Conservation (phyloP, 1,139 yeast genomes). For the Kodamaea sp. region DNA sequence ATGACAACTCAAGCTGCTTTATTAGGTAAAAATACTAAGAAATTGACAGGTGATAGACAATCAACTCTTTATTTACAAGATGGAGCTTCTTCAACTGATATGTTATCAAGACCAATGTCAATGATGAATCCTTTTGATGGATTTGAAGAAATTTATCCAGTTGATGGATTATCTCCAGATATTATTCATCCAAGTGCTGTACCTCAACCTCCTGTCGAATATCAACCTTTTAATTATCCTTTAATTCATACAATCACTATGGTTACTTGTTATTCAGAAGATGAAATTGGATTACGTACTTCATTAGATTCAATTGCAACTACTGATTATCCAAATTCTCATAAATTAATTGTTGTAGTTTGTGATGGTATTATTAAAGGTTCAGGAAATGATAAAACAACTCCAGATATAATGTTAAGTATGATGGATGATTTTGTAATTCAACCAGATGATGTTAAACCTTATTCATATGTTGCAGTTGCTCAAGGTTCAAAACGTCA, state of each 20-base stretch:
- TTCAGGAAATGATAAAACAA: slow-evolving; percentile 78
- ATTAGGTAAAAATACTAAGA: slow-evolving; percentile 20
- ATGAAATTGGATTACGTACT: slow-evolving; percentile 76
- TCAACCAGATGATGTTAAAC: slow-evolving; percentile 68
- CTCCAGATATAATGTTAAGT: slow-evolving; percentile 82
- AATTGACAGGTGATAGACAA: slow-evolving; percentile 17
- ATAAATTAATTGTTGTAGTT: slow-evolving; percentile 74
- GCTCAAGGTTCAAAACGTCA: slow-evolving; percentile 92
- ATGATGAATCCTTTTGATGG: slow-evolving; percentile 40
- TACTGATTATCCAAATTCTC: slow-evolving; percentile 92
- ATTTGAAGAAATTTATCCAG: slow-evolving; percentile 30
- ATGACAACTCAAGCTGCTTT: slow-evolving; percentile 55
- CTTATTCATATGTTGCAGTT: slow-evolving; percentile 89
- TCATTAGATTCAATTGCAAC: slow-evolving; percentile 90
- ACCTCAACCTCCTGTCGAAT: slow-evolving; percentile 86
- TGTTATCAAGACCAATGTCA: slow-evolving; percentile 28
- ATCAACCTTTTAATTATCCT: slow-evolving; percentile 86
- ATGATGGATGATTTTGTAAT: slow-evolving; percentile 84
- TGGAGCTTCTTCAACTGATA: slow-evolving; percentile 34
- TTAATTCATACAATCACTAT: slow-evolving; percentile 78
- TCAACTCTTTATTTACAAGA: slow-evolving; percentile 32
- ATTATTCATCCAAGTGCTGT: slow-evolving; percentile 69
- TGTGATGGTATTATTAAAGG: slow-evolving; percentile 97
- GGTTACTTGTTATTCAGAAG: slow-evolving; percentile 95
- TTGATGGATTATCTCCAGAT: slow-evolving; percentile 60